These are phyloP conservation scores for Exutisphaerella laricina DNA, from an alignment of 2,329 filamentous ascomycete species.

Conservation along the genomic window DNA sequence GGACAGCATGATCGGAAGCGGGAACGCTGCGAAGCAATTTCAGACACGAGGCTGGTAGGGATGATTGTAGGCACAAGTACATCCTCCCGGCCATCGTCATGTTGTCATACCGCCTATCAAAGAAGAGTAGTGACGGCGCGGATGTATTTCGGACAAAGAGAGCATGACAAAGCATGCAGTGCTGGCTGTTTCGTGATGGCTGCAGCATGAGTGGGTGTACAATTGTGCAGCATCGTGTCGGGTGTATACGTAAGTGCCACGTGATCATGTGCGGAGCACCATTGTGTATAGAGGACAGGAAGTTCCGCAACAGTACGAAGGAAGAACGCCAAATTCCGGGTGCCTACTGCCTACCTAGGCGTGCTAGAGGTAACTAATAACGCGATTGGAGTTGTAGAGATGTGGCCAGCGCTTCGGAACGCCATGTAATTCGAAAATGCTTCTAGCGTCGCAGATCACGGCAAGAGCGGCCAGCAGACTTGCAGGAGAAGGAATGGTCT, in stretches of 20 bases:
- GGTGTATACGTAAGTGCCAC: slow-evolving; percentile 5
- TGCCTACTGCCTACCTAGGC: too few species aligned
- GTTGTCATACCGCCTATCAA: slow-evolving; percentile 13
- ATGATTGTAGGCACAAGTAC: slow-evolving; percentile 14
- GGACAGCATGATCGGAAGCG: slow-evolving; percentile 11
- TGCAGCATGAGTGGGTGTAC: slow-evolving; percentile 2
- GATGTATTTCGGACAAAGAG: slow-evolving; percentile 5
- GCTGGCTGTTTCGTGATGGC: slow-evolving; percentile 7
- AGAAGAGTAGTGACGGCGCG: slow-evolving; percentile 9
- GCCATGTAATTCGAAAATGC: slow-evolving; percentile 15
- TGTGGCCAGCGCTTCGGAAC: slow-evolving; percentile 13
- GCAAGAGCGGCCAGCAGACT: slow-evolving; percentile 15
- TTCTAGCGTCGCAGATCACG: slow-evolving; percentile 21
- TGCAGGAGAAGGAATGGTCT: slow-evolving; percentile 2
- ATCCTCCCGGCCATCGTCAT: slow-evolving; percentile 6
- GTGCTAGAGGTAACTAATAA: too few species aligned
- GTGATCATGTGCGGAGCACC: too few species aligned
- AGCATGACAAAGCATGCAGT: slow-evolving; percentile 4
- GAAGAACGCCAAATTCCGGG: too few species aligned
- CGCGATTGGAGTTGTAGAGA: too few species aligned
- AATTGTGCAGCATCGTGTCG: slow-evolving; percentile 4
- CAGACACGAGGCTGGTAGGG: slow-evolving; percentile 23
- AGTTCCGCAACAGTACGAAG: slow-evolving; percentile 4
- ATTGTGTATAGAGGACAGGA: too few species aligned
- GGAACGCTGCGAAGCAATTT: slow-evolving; percentile 18